Conservation (phyloP, 768 basidiomycete species). For the Hemileccinum impolitum region DNA sequence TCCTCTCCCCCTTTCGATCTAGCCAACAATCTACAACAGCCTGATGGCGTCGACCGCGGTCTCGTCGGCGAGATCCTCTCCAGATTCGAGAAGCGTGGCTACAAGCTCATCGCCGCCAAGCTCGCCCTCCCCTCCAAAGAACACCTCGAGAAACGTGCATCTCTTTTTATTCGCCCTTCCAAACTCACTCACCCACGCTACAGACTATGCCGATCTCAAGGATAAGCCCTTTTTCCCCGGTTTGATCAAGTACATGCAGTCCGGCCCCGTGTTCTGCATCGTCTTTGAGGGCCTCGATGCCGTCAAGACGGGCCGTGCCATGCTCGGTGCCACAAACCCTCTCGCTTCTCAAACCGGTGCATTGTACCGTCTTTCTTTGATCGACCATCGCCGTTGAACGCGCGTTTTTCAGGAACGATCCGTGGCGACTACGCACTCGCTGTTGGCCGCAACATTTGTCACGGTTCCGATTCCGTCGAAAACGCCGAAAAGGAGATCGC, state of each 20-base stretch:
- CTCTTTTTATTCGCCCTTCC: not conserved
- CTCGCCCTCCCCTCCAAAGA: slow-evolving; percentile 72
- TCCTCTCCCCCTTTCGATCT: not conserved
- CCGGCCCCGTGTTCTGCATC: slow-evolving; percentile 94
- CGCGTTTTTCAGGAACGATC: slow-evolving; percentile 68
- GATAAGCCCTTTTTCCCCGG: slow-evolving; percentile 96
- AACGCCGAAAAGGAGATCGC: slow-evolving; percentile 92
- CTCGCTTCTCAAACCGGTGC: slow-evolving; percentile 80
- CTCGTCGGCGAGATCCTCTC: slow-evolving; percentile 94
- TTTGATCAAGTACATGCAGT: slow-evolving; percentile 93
- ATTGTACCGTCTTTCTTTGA: slow-evolving; percentile 21
- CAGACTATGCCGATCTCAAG: slow-evolving; percentile 95
- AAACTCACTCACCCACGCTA: not conserved
- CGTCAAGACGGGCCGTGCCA: slow-evolving; percentile 91
- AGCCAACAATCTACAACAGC: slow-evolving; percentile 44
- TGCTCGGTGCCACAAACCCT: slow-evolving; percentile 98
- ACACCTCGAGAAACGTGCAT: slow-evolving; percentile 87
- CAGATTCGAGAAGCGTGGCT: slow-evolving; percentile 97
- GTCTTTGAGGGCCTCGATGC: slow-evolving; percentile 94
- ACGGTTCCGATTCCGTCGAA: slow-evolving; percentile 87
- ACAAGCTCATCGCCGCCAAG: slow-evolving; percentile 95
- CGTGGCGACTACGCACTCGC: slow-evolving; percentile 94
- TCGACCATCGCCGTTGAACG: slow-evolving; percentile 6
- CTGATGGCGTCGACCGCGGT: slow-evolving; percentile 97
- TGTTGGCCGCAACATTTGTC: slow-evolving; percentile 92